Evolutionary conservation across 2,329 filamentous ascomycete species (phyloP), one percentile per base, ranked within the genome.

Genomic region (Aspergillus candidus): DNA sequence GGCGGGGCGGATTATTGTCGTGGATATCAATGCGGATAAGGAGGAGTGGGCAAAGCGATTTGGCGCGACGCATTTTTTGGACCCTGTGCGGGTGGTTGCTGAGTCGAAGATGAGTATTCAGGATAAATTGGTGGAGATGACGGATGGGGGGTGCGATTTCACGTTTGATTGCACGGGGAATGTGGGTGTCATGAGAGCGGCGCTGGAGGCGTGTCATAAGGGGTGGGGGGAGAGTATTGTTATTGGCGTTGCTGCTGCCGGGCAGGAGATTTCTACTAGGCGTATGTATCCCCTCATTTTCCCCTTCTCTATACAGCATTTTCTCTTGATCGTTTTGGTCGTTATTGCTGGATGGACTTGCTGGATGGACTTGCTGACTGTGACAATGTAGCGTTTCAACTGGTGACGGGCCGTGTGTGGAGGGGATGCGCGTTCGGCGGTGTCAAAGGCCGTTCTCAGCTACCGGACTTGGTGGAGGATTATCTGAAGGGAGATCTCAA

Each of bases 131-230:
- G 82, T 97, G 56, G 91, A 97, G 72, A 89, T 97, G 85, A 98
- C 93, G 1, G 93, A 97, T 61, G 93, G 93, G 54, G 93, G 93
- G 40, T 94, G 89, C 67, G 93, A 98, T 74, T 97, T 96, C 76
- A 98, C 93, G 39, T 98, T 98, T 66, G 93, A 98, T 75, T 97
- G 93, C 78, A 98, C 93, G 6, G 93, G 93, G 48, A 97, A 97
- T 63, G 90, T 97, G 41, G 80, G 83, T 57, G 93, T 98, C 43
- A 98, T 95, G 93, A 80, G 93, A 51, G 86, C 88, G 41, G 93
- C 93, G 33, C 82, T 98, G 49, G 91, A 98, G 75, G 90, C 93
- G 38, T 97, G 90, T 76, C 93, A 98, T 78, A 98, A 98, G 81
- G 93, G 93, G 38, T 98, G 93, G 93, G 93, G 93, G 61, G 82